Percentiles rank a stretch among this genome's conserved stretches.
Evolutionary conservation across 805 yeast species (phyloP).

Genomic region (Jamesozyma spencerorum): DNA sequence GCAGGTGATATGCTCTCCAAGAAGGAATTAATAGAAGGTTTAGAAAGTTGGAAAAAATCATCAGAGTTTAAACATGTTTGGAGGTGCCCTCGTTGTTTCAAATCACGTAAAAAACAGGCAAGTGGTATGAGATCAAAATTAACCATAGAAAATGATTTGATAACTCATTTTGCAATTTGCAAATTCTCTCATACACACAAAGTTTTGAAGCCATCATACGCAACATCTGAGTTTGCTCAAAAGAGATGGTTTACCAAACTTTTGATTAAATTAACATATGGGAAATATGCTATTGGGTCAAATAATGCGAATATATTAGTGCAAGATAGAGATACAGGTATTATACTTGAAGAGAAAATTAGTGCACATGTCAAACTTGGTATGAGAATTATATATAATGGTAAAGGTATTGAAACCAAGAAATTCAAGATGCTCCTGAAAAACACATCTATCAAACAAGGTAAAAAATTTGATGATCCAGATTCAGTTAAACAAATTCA

Average conservation of each 20-base stretch:
- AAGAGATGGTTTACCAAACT: slow-evolving; percentile 83
- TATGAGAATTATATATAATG: slow-evolving; percentile 71
- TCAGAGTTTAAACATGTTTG: slow-evolving; percentile 40
- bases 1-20: slow-evolving; percentile 41
- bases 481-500: slow-evolving; percentile 56
- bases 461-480: slow-evolving; percentile 69
- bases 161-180: slow-evolving; percentile 85
- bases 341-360: slow-evolving; percentile 89
- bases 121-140: slow-evolving; percentile 28
- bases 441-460: slow-evolving; percentile 69
- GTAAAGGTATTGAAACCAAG: slow-evolving; percentile 50
- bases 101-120: slow-evolving; percentile 43
- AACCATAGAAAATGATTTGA: slow-evolving; percentile 45
- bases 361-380: slow-evolving; percentile 82
- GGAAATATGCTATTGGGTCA: slow-evolving; percentile 75
- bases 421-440: slow-evolving; percentile 53
- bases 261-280: slow-evolving; percentile 76
- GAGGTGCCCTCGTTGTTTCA: slow-evolving; percentile 74
- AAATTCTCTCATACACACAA: slow-evolving; percentile 61
- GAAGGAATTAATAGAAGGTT: slow-evolving; percentile 38
- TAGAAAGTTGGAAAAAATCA: slow-evolving; percentile 34
- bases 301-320: slow-evolving; percentile 91
- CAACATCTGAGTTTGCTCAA: slow-evolving; percentile 72
- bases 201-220: slow-evolving; percentile 56
- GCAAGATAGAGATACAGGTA: slow-evolving; percentile 84